A percentile compares a stretch with the other conserved stretches of the same genome.
Conservation (phyloP, 139 green algal genomes). For the Tetraselmis chui region DNA sequence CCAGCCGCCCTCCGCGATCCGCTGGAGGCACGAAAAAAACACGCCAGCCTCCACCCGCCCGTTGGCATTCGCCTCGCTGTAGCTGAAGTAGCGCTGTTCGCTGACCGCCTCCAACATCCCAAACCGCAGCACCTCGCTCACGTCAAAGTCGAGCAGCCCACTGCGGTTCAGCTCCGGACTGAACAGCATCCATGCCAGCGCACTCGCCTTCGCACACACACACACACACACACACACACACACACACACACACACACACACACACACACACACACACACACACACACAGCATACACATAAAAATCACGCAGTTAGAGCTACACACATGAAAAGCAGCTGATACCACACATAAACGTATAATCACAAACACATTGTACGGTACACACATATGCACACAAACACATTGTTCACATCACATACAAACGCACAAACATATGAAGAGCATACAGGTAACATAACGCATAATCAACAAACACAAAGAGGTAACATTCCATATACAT, state of each 20-base stretch:
- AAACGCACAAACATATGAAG: no score
- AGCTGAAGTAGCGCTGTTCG: background rate
- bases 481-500: background rate
- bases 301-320: background rate
- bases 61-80: background rate
- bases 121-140: background rate
- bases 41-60: background rate
- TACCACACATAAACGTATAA: no score
- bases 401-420: no score
- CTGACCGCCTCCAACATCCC: background rate
- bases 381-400: no score
- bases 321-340: no score
- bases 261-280: no score
- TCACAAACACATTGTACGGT: no score
- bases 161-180: background rate
- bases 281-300: no score
- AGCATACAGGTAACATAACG: no score
- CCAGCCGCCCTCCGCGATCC: background rate
- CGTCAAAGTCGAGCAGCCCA: background rate
- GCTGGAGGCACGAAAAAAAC: background rate
- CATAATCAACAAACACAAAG: no score
- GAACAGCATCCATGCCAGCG: background rate
- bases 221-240: no score
- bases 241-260: slow-evolving; percentile 10
- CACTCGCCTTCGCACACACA: background rate